A percentile compares a stretch with the other conserved stretches of the same genome.
Conservation (phyloP, 2,329 filamentous ascomycete species). For the Penicillium glabrum region DNA sequence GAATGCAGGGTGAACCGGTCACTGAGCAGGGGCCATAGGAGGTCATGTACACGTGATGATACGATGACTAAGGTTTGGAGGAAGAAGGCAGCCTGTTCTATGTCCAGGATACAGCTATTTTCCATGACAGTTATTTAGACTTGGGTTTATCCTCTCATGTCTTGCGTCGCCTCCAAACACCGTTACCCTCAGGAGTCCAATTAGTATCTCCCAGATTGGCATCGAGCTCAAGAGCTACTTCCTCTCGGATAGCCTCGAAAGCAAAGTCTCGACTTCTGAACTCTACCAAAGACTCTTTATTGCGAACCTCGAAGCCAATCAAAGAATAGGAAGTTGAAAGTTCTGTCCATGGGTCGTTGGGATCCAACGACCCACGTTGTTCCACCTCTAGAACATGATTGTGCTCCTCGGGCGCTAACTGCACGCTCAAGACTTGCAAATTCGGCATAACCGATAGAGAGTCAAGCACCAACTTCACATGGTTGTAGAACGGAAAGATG, state of each 20-base stretch:
- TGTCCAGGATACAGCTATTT: too few species aligned
- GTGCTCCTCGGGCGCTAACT: conserved; percentile 44
- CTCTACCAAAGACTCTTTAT: conserved; percentile 21
- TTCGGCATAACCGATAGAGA: conserved; percentile 51
- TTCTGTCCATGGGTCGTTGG: conserved; percentile 55
- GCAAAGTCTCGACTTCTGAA: conserved; percentile 35
- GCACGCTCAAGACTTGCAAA: conserved; percentile 56
- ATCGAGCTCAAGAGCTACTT: conserved; percentile 25
- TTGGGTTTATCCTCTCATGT: not conserved
- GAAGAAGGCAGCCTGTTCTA: too few species aligned
- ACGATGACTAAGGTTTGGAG: too few species aligned
- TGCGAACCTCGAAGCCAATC: conserved; percentile 30
- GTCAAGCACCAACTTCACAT: conserved; percentile 51
- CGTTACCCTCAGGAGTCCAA: conserved; percentile 34
- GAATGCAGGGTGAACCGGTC: too few species aligned
- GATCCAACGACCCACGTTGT: conserved; percentile 39
- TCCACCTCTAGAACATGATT: conserved; percentile 42
- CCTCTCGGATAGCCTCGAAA: conserved; percentile 28
- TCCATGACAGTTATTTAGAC: too few species aligned
- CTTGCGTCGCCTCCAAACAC: conserved; percentile 27
- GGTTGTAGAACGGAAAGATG: conserved; percentile 65
- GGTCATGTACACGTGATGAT: too few species aligned
- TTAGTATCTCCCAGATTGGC: conserved; percentile 21
- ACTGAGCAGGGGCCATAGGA: too few species aligned
- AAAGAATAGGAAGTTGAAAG: conserved; percentile 52